Conservation (phyloP, 2,329 filamentous ascomycete genomes). For the Aureobasidium sp. region DNA sequence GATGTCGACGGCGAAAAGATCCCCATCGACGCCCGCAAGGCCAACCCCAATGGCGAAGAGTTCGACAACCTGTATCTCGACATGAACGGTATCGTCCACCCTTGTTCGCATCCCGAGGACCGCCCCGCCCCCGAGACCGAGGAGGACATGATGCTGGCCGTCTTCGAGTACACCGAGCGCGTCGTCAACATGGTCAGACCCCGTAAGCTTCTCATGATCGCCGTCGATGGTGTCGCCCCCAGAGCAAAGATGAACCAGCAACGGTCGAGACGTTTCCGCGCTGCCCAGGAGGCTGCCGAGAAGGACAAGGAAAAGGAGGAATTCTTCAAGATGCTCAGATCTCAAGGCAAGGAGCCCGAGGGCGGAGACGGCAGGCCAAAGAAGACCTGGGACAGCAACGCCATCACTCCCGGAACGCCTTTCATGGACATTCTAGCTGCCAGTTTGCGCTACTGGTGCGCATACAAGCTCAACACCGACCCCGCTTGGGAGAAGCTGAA, state of each 20-base stretch:
- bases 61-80: constrained; percentile 97
- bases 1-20: constrained; percentile 77
- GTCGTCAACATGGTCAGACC: constrained; percentile 98
- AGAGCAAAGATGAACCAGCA: constrained; percentile 99
- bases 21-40: constrained; percentile 73
- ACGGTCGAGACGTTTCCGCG: constrained; percentile 87
- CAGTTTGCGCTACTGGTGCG: constrained; percentile 90
- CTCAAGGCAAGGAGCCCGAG: constrained; percentile 44
- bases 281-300: constrained; percentile 88
- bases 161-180: constrained; percentile 97
- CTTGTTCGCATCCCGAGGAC: constrained; percentile 95
- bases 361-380: constrained; percentile 53
- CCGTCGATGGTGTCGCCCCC: constrained; percentile 94
- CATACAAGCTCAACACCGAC: constrained; percentile 96
- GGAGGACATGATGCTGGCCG: constrained; percentile 98
- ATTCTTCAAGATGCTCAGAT: constrained; percentile 74
- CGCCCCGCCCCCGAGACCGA: constrained; percentile 84
- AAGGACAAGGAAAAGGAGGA: constrained; percentile 89
- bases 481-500: constrained; percentile 94
- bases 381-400: constrained; percentile 86
- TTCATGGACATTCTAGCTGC: constrained; percentile 96
- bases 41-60: constrained; percentile 96
- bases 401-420: constrained; percentile 91
- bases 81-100: constrained; percentile 99
- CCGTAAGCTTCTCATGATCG: constrained; percentile 93